Base-by-base conservation (phyloP, 108 stramenopile genomes). In the Nannochloropsis oceanica region DNA sequence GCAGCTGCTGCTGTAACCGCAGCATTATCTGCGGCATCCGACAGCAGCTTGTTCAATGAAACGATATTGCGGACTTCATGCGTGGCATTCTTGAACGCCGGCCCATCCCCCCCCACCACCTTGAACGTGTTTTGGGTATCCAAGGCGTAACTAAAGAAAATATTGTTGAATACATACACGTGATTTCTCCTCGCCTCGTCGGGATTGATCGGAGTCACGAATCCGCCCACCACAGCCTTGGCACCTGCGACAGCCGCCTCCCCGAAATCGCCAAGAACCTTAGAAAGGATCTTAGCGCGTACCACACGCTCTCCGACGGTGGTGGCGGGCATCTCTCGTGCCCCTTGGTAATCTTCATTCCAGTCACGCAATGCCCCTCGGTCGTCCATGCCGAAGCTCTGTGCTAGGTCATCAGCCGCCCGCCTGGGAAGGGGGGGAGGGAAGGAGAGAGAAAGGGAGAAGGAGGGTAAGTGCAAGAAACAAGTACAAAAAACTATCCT, bases 151-250 rank as follows among this genome's bases (percentile, higher is more conserved):
- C 85, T 86, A 88, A 97, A 95, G 92, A 98, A 98, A 80, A 96
- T 97, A 87, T 95, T 96, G 92, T 98, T 98, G 94, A 96, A 96
- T 44, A 97, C 90, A 82, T 92, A 98, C 11, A 98, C 97, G 89
- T 96, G 96, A 22, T 95, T 91, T 27, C 93, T 90, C 13, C 90
- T 83, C 2, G 92, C 87, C 90, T 98, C 97, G 80, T 93, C 95
- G 27, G 96, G 95, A 89, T 98, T 97, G 93, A 97, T 95, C 27
- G 97, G 94, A 22, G 88, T 81, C 44, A 98, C 93, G 82, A 93
- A 93, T 43, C 97, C 96, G 24, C 96, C 92, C 42, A 84, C 89
- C 83, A 97, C 95, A 25, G 96, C 95, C 81, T 92, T 91, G 0
- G 94, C 94, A 20, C 95, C 96, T 12, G 85, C 46, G 14, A 93